These are phyloP conservation scores for Ilex paraguariensis DNA, from an alignment of 305 asterid genomes.

Conservation along the genomic window DNA sequence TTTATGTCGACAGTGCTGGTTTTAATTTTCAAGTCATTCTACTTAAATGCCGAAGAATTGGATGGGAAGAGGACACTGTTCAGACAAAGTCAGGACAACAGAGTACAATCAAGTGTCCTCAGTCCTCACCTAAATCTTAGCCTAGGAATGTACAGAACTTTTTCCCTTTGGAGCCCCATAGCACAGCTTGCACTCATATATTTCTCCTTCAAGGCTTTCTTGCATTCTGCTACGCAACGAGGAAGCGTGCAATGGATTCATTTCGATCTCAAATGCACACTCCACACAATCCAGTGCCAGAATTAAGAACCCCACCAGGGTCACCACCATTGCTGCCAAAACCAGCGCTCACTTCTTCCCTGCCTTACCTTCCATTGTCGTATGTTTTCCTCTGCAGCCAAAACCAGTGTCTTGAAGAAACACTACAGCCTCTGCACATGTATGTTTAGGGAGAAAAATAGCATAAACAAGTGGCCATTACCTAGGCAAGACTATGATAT, in stretches of 20 bases:
- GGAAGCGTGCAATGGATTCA: conserved; percentile 49
- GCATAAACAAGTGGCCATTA: not conserved
- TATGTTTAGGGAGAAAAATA: not conserved
- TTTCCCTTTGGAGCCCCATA: conserved; percentile 34
- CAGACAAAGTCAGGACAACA: too few relatives aligned
- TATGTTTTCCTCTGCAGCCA: not conserved
- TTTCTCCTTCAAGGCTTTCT: conserved; percentile 32
- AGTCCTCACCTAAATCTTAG: conserved; percentile 2
- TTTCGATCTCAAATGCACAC: conserved; percentile 39
- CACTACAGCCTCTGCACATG: not conserved
- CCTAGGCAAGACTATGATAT: too few relatives aligned
- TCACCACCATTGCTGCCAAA: conserved; percentile 8
- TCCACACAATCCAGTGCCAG: conserved; percentile 32
- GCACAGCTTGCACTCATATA: conserved; percentile 45
- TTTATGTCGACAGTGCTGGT: too few relatives aligned
- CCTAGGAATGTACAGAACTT: conserved; percentile 46
- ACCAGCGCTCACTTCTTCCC: conserved; percentile 4
- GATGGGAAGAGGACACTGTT: too few relatives aligned
- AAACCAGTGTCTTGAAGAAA: not conserved
- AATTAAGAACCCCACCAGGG: conserved; percentile 11
- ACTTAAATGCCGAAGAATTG: too few relatives aligned
- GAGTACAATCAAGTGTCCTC: not conserved
- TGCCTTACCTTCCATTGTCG: conserved; percentile 14
- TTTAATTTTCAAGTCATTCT: too few relatives aligned
- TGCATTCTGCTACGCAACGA: conserved; percentile 44